phyloP scores from a whole-genome alignment of 129 eudicot species.

The Helianthus tuberosus region DNA sequence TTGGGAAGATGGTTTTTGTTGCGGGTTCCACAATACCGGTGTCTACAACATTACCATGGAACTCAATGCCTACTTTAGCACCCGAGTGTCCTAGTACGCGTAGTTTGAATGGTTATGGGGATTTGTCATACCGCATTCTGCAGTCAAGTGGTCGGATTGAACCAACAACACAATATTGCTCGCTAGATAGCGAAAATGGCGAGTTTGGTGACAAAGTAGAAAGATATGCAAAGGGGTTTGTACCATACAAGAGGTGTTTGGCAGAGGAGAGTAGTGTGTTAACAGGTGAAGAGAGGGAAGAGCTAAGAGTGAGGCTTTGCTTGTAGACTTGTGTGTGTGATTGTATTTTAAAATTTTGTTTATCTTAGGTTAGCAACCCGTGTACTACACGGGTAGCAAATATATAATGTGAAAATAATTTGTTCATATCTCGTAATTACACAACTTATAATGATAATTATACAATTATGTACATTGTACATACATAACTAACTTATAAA shows the following conservation, averaged over 20 bases:
- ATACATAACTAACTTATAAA: too few relatives aligned
- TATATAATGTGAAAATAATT: too few relatives aligned
- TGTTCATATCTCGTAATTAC: too few relatives aligned
- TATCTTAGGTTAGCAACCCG: too few relatives aligned
- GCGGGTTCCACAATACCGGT: slow-evolving; percentile 30
- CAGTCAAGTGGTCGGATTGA: neutral
- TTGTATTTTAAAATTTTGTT: neutral
- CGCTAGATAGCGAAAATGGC: slow-evolving; percentile 16
- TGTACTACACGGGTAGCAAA: too few relatives aligned
- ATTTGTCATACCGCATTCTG: too few relatives aligned
- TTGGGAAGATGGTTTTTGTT: slow-evolving; percentile 62
- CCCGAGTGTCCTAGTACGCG: slow-evolving; percentile 7
- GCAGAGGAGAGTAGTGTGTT: neutral
- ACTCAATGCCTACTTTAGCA: slow-evolving; percentile 1
- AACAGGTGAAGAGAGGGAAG: slow-evolving; percentile 5
- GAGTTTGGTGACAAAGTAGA: slow-evolving; percentile 10
- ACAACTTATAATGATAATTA: too few relatives aligned
- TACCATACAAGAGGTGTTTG: slow-evolving; percentile 5
- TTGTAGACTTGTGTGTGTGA: neutral
- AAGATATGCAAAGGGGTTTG: slow-evolving; percentile 1
- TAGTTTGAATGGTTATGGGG: neutral
- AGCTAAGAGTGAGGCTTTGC: neutral
- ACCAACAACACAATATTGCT: slow-evolving; percentile 28
- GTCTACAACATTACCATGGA: slow-evolving; percentile 23
- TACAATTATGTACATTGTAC: too few relatives aligned